Evolutionary conservation across 2,329 filamentous ascomycete genomes (phyloP).

Genomic region (Pseudogymnoascus sp.): DNA sequence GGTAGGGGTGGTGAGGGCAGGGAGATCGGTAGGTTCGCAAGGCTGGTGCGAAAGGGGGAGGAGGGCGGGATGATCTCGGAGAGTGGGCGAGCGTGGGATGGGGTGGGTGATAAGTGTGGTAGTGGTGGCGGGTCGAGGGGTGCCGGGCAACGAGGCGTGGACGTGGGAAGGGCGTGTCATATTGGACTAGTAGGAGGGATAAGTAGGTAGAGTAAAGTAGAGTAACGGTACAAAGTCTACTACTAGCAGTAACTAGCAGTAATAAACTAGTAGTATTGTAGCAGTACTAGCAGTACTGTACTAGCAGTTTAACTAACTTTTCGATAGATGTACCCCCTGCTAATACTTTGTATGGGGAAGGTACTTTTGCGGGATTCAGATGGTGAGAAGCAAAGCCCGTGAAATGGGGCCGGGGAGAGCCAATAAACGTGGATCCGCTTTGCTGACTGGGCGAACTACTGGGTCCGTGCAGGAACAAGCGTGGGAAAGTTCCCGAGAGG

Average conservation of each 20-base stretch:
- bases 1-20: too few relatives aligned
- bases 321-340: background rate
- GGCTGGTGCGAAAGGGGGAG: background rate
- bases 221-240: too few relatives aligned
- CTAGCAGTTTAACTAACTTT: background rate
- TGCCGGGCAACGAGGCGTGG: background rate
- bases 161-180: background rate
- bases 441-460: background rate
- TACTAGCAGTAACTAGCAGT: background rate
- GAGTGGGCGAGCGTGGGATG: too few relatives aligned
- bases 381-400: background rate
- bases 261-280: too few relatives aligned
- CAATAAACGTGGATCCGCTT: background rate
- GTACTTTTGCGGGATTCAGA: background rate
- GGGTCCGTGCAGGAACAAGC: background rate
- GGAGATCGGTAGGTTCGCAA: too few relatives aligned
- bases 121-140: background rate
- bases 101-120: too few relatives aligned
- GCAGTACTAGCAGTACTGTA: too few relatives aligned
- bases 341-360: background rate
- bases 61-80: background rate
- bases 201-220: too few relatives aligned
- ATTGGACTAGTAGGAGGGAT: too few relatives aligned
- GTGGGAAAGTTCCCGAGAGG: background rate
- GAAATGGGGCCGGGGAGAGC: background rate